Percentiles rank a stretch among this genome's conserved stretches.
Conservation (phyloP, 2,329 filamentous ascomycete genomes). For the Neopestalotiopsis sp. region DNA sequence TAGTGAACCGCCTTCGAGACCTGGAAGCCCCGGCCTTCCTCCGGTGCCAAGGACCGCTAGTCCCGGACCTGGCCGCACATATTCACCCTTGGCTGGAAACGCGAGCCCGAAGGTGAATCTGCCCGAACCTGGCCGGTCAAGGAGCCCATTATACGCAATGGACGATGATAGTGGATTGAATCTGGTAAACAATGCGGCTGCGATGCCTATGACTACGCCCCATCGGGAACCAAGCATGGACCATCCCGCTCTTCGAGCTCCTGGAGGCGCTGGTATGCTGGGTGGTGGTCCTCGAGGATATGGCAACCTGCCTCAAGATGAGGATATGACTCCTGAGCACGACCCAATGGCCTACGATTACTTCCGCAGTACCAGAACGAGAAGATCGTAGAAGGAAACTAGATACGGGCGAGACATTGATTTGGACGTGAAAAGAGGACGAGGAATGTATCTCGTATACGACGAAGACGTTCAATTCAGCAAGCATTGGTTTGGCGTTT, state of each 20-base stretch:
- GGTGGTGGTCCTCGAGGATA: conserved; percentile 65
- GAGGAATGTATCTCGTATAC: not conserved
- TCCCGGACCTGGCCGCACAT: conserved; percentile 29
- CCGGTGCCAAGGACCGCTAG: conserved; percentile 32
- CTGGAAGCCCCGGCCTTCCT: conserved; percentile 52
- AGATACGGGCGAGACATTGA: not conserved
- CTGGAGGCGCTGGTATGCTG: conserved; percentile 49
- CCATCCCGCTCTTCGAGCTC: conserved; percentile 27
- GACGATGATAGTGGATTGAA: conserved; percentile 59
- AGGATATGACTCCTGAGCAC: conserved; percentile 38
- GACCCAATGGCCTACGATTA: conserved; percentile 62
- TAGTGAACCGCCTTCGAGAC: conserved; percentile 50
- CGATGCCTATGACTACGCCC: conserved; percentile 50
- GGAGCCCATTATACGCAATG: conserved; percentile 54
- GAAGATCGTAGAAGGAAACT: conserved; percentile 4
- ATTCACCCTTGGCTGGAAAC: conserved; percentile 28
- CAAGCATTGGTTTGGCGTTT: conserved; percentile 12
- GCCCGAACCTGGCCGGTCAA: conserved; percentile 37
- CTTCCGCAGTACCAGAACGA: conserved; percentile 45
- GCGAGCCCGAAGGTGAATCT: conserved; percentile 33
- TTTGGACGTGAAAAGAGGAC: conserved; percentile 1
- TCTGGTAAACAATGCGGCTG: conserved; percentile 58
- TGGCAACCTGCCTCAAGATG: conserved; percentile 62
- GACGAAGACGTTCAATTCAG: not conserved
- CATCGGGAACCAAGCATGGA: conserved; percentile 40